Percentiles rank a stretch among this genome's conserved stretches.
These are phyloP conservation scores for Aspergillus affinis DNA, from an alignment of 495 filamentous ascomycete genomes.

Conservation along the genomic window DNA sequence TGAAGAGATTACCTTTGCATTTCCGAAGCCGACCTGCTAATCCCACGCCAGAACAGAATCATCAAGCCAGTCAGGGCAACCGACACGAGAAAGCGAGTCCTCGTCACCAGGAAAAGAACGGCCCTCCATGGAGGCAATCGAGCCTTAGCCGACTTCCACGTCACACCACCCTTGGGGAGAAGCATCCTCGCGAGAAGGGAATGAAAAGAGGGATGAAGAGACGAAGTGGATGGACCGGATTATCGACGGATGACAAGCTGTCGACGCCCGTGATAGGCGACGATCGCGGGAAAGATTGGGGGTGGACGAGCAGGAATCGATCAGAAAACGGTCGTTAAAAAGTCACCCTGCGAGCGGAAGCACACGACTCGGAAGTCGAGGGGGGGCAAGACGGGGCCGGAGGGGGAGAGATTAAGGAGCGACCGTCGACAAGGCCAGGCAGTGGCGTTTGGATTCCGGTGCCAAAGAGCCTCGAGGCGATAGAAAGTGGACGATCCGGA, in stretches of 20 bases:
- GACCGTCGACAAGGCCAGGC: constrained; percentile 2
- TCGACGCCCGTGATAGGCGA: constrained; percentile 18
- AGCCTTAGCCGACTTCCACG: constrained; percentile 86
- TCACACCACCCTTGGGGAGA: constrained; percentile 84
- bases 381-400: constrained; percentile 1
- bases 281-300: constrained; percentile 17
- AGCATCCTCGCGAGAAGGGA: constrained; percentile 52
- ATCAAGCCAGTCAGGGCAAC: constrained; percentile 70
- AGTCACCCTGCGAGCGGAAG: background rate
- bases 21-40: constrained; percentile 76
- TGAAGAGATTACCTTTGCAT: constrained; percentile 74
- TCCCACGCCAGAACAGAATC: constrained; percentile 86
- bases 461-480: background rate
- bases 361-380: constrained; percentile 1
- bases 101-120: constrained; percentile 71
- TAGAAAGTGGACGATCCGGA: background rate
- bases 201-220: constrained; percentile 8
- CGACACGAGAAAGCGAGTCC: constrained; percentile 76
- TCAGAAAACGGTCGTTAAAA: background rate
- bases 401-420: constrained; percentile 5
- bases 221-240: constrained; percentile 10
- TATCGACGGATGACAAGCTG: constrained; percentile 4
- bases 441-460: background rate
- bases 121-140: constrained; percentile 80
- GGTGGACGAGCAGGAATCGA: constrained; percentile 8